Percentiles rank a stretch among this genome's conserved stretches.
Conservation (phyloP, 1,284 basidiomycete species). For the Puccinia coronata region DNA sequence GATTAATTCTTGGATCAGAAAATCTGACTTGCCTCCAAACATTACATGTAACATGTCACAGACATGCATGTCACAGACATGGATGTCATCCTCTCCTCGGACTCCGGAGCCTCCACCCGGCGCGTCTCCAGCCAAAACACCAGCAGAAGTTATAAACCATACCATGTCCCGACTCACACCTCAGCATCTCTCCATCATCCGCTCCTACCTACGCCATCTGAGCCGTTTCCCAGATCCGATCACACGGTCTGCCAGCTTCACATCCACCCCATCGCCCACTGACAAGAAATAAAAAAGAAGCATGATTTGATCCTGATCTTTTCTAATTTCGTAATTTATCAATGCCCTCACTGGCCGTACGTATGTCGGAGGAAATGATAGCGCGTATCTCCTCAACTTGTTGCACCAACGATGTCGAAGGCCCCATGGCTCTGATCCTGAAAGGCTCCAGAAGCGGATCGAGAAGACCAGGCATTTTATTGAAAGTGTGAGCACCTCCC, state of each 20-base stretch:
- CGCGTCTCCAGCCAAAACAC: too few relatives aligned
- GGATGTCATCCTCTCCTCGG: too few relatives aligned
- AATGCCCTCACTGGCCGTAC: not conserved
- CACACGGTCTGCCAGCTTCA: slow-evolving; percentile 35
- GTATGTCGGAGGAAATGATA: not conserved
- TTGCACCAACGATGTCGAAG: slow-evolving; percentile 27
- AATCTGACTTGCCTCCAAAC: too few relatives aligned
- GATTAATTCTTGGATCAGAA: too few relatives aligned
- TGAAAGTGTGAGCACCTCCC: slow-evolving; percentile 25
- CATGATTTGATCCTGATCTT: not conserved
- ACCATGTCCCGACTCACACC: slow-evolving; percentile 10
- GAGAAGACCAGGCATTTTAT: slow-evolving; percentile 30
- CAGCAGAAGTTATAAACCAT: too few relatives aligned
- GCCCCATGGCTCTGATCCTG: slow-evolving; percentile 33
- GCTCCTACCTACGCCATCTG: slow-evolving; percentile 37
- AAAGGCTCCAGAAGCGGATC: slow-evolving; percentile 26
- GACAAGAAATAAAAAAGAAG: not conserved
- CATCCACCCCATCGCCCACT: not conserved
- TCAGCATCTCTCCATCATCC: slow-evolving; percentile 7
- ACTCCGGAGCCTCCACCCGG: too few relatives aligned
- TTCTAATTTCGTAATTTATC: not conserved
- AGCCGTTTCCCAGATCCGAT: slow-evolving; percentile 26
- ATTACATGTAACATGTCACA: too few relatives aligned
- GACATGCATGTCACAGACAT: too few relatives aligned
- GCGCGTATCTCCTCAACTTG: slow-evolving; percentile 38